phyloP scores from a whole-genome alignment of 371 early-diverging fungal species.

The Circinella umbellata region DNA sequence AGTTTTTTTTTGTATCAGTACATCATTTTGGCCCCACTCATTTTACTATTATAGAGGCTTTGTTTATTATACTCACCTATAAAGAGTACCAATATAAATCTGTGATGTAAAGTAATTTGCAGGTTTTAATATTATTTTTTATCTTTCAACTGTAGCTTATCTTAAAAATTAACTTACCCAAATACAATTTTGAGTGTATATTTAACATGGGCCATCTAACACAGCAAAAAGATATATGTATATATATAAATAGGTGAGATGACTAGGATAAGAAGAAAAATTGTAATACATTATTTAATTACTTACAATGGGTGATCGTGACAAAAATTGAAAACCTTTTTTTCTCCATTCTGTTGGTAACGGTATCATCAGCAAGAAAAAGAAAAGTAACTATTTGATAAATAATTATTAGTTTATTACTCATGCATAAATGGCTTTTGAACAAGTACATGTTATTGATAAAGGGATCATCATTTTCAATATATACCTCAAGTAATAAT shows the following conservation, averaged over 20 bases:
- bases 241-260: too few relatives aligned
- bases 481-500: constrained; percentile 14
- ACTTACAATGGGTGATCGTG: constrained; percentile 13
- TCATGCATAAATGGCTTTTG: not conserved
- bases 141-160: too few relatives aligned
- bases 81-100: constrained; percentile 22
- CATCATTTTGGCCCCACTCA: too few relatives aligned
- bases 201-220: constrained; percentile 13
- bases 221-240: too few relatives aligned
- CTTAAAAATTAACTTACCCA: constrained; percentile 12
- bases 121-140: not conserved
- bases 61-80: constrained; percentile 9
- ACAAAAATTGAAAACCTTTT: constrained; percentile 10
- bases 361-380: constrained; percentile 21
- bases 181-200: constrained; percentile 21
- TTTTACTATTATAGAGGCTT: too few relatives aligned
- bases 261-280: not conserved
- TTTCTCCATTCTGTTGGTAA: constrained; percentile 16
- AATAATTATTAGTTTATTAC: not conserved
- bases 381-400: constrained; percentile 3
- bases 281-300: too few relatives aligned
- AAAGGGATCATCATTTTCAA: too few relatives aligned
- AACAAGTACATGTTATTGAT: not conserved
- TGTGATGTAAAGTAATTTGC: not conserved
- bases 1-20: not conserved